phyloP scores from a whole-genome alignment of 805 yeast species.

The Aciculoconidium aculeatum region DNA sequence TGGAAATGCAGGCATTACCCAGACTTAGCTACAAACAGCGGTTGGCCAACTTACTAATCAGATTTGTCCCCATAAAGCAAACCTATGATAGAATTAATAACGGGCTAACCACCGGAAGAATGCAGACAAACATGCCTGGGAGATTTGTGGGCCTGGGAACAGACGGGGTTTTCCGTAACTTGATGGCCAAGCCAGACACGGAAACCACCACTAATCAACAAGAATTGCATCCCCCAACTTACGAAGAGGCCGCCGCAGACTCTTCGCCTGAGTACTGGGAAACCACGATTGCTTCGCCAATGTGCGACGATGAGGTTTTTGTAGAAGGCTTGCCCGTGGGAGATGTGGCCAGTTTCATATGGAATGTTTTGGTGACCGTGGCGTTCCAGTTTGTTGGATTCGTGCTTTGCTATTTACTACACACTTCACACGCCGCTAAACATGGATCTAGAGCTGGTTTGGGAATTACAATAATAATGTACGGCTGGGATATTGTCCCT shows the following conservation, averaged over 20 bases:
- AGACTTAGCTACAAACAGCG: slow-evolving; percentile 25
- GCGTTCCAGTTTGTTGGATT: slow-evolving; percentile 94
- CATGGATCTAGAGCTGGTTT: slow-evolving; percentile 92
- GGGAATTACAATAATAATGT: slow-evolving; percentile 74
- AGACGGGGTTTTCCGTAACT: slow-evolving; percentile 92
- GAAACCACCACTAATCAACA: slow-evolving; percentile 23
- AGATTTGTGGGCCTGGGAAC: slow-evolving; percentile 42
- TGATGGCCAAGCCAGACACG: slow-evolving; percentile 82
- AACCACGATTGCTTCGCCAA: slow-evolving; percentile 73
- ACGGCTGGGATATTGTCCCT: slow-evolving; percentile 42
- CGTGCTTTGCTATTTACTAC: slow-evolving; percentile 80
- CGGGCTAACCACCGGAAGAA: slow-evolving; percentile 37
- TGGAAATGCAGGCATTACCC: slow-evolving; percentile 23
- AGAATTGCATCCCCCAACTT: slow-evolving; percentile 73
- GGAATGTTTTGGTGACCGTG: slow-evolving; percentile 87
- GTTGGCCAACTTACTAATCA: slow-evolving; percentile 25
- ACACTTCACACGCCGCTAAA: slow-evolving; percentile 95
- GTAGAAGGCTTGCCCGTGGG: slow-evolving; percentile 97
- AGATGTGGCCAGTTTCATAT: slow-evolving; percentile 74
- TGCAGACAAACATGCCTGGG: slow-evolving; percentile 39
- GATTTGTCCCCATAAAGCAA: slow-evolving; percentile 33
- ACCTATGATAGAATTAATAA: slow-evolving; percentile 39
- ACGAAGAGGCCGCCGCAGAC: slow-evolving; percentile 93
- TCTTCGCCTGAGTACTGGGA: slow-evolving; percentile 98
- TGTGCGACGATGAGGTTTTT: slow-evolving; percentile 80